phyloP scores from a whole-genome alignment of 2,329 filamentous ascomycete species.

The Fusarium sp. region DNA sequence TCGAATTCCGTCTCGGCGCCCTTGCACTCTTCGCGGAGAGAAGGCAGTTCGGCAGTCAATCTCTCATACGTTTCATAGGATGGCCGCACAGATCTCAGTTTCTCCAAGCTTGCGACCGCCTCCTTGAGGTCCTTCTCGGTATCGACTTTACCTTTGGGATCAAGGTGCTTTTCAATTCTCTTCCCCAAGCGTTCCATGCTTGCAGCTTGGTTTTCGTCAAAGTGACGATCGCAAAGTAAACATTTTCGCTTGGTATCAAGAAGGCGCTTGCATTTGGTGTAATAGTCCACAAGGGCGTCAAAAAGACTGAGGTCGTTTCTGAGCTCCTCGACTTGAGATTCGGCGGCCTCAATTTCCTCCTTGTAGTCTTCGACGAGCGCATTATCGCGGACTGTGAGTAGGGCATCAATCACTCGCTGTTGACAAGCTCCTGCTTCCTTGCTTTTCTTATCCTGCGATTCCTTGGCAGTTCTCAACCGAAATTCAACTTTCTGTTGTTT shows the following conservation, averaged over 20 bases:
- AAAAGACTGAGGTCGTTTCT: slow-evolving; percentile 78
- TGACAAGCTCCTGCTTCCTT: slow-evolving; percentile 74
- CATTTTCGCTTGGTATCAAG: slow-evolving; percentile 80
- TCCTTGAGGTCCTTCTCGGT: slow-evolving; percentile 72
- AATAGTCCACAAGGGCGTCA: slow-evolving; percentile 78
- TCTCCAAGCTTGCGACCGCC: slow-evolving; percentile 64
- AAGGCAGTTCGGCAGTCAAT: slow-evolving; percentile 78
- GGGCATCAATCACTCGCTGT: slow-evolving; percentile 64
- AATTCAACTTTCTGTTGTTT: slow-evolving; percentile 84
- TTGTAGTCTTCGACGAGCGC: slow-evolving; percentile 67
- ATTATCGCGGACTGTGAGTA: slow-evolving; percentile 60
- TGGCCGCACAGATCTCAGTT: slow-evolving; percentile 72
- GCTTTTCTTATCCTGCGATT: slow-evolving; percentile 73
- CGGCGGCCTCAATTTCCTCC: slow-evolving; percentile 64
- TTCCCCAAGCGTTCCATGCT: slow-evolving; percentile 72
- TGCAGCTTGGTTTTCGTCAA: slow-evolving; percentile 71
- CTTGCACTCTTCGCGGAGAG: slow-evolving; percentile 73
- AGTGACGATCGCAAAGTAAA: slow-evolving; percentile 79
- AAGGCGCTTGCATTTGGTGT: slow-evolving; percentile 74
- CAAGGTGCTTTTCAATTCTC: slow-evolving; percentile 74
- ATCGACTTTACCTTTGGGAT: slow-evolving; percentile 72
- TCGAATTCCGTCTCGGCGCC: slow-evolving; percentile 73
- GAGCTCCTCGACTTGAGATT: slow-evolving; percentile 70
- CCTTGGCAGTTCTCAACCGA: slow-evolving; percentile 74
- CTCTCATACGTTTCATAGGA: slow-evolving; percentile 82